Evolutionary conservation across 2,329 filamentous ascomycete genomes (phyloP).

Genomic region (Cytospora leucostoma): DNA sequence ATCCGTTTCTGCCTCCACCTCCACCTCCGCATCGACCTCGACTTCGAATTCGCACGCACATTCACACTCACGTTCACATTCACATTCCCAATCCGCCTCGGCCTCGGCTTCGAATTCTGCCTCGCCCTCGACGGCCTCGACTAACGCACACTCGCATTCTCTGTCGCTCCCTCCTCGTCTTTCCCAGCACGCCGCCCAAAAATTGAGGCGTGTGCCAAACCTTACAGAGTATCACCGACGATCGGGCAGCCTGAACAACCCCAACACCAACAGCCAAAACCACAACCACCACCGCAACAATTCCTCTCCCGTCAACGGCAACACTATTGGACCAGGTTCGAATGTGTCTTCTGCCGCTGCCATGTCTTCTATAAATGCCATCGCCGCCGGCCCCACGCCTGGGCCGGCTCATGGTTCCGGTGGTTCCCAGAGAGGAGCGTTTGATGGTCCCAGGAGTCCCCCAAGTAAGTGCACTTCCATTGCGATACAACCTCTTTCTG

Average conservation of each 20-base stretch:
- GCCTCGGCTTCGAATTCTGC: constrained; percentile 1
- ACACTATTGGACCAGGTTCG: constrained; percentile 7
- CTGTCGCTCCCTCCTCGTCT: constrained; percentile 16
- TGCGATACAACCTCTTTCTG: background rate
- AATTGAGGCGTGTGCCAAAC: constrained; percentile 32
- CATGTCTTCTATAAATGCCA: constrained; percentile 39
- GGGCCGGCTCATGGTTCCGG: background rate
- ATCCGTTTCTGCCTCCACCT: constrained; percentile 8
- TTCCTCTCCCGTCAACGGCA: background rate
- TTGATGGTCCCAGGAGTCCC: constrained; percentile 64
- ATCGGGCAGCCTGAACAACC: constrained; percentile 58
- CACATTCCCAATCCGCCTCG: constrained; percentile 4
- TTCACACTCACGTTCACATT: constrained; percentile 5
- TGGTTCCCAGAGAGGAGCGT: constrained; percentile 37
- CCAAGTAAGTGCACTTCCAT: constrained; percentile 53
- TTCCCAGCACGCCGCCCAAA: constrained; percentile 16
- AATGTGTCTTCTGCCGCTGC: constrained; percentile 17
- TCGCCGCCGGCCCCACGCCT: constrained; percentile 28
- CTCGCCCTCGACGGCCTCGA: constrained; percentile 4
- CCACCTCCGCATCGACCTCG: constrained; percentile 6
- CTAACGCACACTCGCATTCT: constrained; percentile 19
- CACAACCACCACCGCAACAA: constrained; percentile 32
- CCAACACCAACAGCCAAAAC: constrained; percentile 35
- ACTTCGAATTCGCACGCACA: background rate
- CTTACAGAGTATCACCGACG: constrained; percentile 54